phyloP scores from a whole-genome alignment of 2,329 filamentous ascomycete species.

The Xylariales sp. region DNA sequence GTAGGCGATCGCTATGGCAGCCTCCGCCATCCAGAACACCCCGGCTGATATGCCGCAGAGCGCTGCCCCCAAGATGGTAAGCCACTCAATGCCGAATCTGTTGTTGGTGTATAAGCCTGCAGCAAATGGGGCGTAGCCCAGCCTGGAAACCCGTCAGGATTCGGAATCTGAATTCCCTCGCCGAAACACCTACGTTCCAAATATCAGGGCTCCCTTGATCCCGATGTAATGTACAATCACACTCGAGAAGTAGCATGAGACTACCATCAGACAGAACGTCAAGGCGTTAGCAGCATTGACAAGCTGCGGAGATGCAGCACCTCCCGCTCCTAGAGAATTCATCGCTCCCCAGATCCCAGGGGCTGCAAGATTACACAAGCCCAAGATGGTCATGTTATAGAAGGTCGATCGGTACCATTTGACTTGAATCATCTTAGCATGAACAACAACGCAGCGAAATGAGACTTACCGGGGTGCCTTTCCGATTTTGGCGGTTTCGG shows the following conservation, averaged over 20 bases:
- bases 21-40: slow-evolving; percentile 72
- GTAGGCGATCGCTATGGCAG: slow-evolving; percentile 67
- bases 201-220: slow-evolving; percentile 65
- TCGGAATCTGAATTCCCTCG: no score
- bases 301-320: slow-evolving; percentile 58
- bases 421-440: slow-evolving; percentile 29
- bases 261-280: slow-evolving; percentile 68
- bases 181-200: slow-evolving; percentile 53
- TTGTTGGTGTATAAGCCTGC: slow-evolving; percentile 71
- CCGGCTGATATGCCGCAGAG: slow-evolving; percentile 67
- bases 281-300: slow-evolving; percentile 68
- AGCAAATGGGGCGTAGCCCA: slow-evolving; percentile 68
- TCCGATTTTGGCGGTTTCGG: not conserved
- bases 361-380: slow-evolving; percentile 65
- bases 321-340: slow-evolving; percentile 69
- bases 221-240: slow-evolving; percentile 62
- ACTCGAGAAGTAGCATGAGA: slow-evolving; percentile 64
- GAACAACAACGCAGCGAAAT: not conserved
- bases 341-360: slow-evolving; percentile 70
- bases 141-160: slow-evolving; percentile 28
- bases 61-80: slow-evolving; percentile 62
- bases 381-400: slow-evolving; percentile 68
- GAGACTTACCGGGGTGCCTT: not conserved
- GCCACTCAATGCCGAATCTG: slow-evolving; percentile 63
- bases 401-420: slow-evolving; percentile 69